Evolutionary conservation across 2,329 filamentous ascomycete species (phyloP).

Genomic region (Westerdykella aurantiaca): DNA sequence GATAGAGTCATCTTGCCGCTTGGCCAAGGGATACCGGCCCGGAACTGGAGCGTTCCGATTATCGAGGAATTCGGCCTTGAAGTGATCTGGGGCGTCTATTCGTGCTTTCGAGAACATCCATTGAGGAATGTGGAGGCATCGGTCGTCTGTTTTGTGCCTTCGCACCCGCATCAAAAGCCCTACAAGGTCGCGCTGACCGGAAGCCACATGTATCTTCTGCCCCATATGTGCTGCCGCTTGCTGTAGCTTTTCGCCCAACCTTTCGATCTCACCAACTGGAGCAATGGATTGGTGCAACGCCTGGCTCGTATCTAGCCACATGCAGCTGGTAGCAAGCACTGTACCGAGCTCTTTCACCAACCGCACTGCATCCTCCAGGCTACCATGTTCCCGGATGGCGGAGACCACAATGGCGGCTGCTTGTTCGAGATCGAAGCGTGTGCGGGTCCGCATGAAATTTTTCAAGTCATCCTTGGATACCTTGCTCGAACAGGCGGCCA

Average conservation of each 20-base stretch:
- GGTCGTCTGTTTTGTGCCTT: constrained; percentile 4
- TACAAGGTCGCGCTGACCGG: constrained; percentile 2
- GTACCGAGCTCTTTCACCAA: constrained; percentile 5
- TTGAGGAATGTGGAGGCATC: constrained; percentile 8
- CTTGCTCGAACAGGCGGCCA: constrained; percentile 1
- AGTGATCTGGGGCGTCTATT: constrained; percentile 2
- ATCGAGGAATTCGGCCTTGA: neutral
- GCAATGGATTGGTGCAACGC: neutral
- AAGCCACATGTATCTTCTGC: constrained; percentile 1
- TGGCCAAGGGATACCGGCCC: neutral
- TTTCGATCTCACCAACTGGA: neutral
- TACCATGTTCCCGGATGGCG: constrained; percentile 8
- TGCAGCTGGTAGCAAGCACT: constrained; percentile 5
- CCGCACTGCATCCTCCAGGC: constrained; percentile 5
- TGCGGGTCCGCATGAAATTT: constrained; percentile 4
- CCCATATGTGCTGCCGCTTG: neutral
- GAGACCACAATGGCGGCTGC: constrained; percentile 14
- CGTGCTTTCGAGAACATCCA: constrained; percentile 10
- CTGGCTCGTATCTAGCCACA: constrained; percentile 7
- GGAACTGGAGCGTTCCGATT: neutral
- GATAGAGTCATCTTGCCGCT: constrained; percentile 6
- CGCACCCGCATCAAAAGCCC: constrained; percentile 7
- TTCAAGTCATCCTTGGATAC: constrained; percentile 9
- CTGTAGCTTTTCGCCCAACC: constrained; percentile 2
- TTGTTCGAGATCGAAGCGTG: constrained; percentile 14